Evolutionary conservation across 2,329 filamentous ascomycete species (phyloP), one percentile per base, ranked within the genome.

Genomic region (Cryphonectria japonica): DNA sequence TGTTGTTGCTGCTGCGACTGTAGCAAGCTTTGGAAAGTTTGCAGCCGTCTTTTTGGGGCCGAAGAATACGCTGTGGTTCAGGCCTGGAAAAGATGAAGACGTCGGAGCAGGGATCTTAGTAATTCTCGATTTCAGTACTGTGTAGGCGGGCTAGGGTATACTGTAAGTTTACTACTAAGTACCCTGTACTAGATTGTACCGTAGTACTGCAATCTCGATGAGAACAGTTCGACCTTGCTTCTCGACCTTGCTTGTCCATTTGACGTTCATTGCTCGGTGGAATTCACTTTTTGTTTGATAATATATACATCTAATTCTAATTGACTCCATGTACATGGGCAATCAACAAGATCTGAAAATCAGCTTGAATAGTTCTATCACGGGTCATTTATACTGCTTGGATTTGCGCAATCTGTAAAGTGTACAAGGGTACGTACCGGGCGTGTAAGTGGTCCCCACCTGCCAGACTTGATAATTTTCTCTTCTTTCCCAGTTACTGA

Each of bases 381-480:
- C 3, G 41, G 41, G 41, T 43, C 41, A 43, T 43, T 2, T 16
- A 43, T 43, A 37, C 60, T 22, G 37, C 22, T 6, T 4, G 39
- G 43, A 26, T 39, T 63, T 16, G 46, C 34, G 54, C 3, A 26
- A 34, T 9, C 54, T 22, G 19, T 19, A 34, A 41, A 37, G 41
- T 0, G 26, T 9, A 43, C 37, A 11, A 19, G 65, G 50, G 32
- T 60, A 65, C 41, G 62, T 66, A 66, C 68, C 41, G 11, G 41
- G 29, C 63, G 63, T 67, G 63, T 69, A 70, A 70, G 68, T 70
- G 39, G 43, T 37, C 60, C 46, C 60, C 52, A 59, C 52, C 29
- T 52, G 46, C 46, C 59, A 62, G 50, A 41, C 62, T 69, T 41
- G 60, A 69, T 69, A 69, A 64, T 69, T 63, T 69, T n/a, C 34